Conservation (phyloP, 257 asterid genomes). For the Perilla frutescens region DNA sequence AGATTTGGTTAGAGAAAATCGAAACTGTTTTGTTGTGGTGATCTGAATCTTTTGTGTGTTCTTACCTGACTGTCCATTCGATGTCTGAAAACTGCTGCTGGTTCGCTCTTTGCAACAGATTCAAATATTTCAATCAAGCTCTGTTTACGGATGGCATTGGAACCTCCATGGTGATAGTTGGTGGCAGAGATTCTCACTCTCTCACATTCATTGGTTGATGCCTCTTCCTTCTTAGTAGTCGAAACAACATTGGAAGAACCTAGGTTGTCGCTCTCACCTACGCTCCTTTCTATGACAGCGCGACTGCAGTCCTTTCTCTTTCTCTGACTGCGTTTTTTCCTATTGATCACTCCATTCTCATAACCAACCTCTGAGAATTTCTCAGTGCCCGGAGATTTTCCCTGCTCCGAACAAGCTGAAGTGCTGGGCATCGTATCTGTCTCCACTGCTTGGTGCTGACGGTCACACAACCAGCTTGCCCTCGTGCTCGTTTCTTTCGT, state of each 20-base stretch:
- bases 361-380: slow-evolving; percentile 39
- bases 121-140: slow-evolving; percentile 58
- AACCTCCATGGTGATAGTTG: slow-evolving; percentile 26
- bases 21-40: not conserved
- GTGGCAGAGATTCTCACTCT: slow-evolving; percentile 33
- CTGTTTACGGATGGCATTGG: slow-evolving; percentile 34
- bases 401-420: slow-evolving; percentile 47
- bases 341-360: slow-evolving; percentile 51
- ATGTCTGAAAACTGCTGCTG: slow-evolving; percentile 77
- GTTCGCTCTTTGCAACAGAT: slow-evolving; percentile 61
- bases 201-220: slow-evolving; percentile 45
- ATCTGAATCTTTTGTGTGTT: not conserved
- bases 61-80: slow-evolving; percentile 93
- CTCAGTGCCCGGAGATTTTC: slow-evolving; percentile 34
- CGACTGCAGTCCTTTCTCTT: slow-evolving; percentile 61
- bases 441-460: slow-evolving; percentile 42
- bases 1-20: not conserved
- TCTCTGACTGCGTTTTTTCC: slow-evolving; percentile 78
- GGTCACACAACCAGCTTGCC: slow-evolving; percentile 48
- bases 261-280: slow-evolving; percentile 65
- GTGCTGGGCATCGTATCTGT: slow-evolving; percentile 43
- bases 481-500: slow-evolving; percentile 55
- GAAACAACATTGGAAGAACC: slow-evolving; percentile 55
- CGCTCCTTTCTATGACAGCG: slow-evolving; percentile 63
- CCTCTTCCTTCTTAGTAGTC: slow-evolving; percentile 50